phyloP scores from a whole-genome alignment of 768 basidiomycete genomes.

The Coprinopsis sp. region DNA sequence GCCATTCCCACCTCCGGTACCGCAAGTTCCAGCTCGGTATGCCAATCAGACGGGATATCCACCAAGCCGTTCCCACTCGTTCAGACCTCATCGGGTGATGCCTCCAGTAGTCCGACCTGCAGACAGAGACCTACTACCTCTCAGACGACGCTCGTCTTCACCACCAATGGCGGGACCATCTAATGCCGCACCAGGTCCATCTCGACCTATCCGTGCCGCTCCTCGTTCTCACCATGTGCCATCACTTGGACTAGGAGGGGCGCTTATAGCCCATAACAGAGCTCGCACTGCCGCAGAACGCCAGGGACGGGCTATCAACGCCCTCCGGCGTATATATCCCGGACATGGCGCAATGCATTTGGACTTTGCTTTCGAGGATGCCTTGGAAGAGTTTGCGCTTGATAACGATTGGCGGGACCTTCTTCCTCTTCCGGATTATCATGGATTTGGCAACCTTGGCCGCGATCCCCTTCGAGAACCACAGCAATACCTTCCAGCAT shows the following conservation, averaged over 20 bases:
- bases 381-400: not conserved
- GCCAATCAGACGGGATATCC: constrained; percentile 29
- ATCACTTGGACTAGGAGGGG: constrained; percentile 62
- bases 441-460: not conserved
- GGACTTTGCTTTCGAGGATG: constrained; percentile 2
- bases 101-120: constrained; percentile 31
- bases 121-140: not conserved
- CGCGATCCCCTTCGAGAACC: constrained; percentile 14
- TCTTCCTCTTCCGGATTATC: not conserved
- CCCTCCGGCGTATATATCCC: constrained; percentile 6
- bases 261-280: constrained; percentile 42
- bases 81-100: constrained; percentile 37
- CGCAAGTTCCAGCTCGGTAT: constrained; percentile 38
- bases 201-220: constrained; percentile 26
- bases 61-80: constrained; percentile 27
- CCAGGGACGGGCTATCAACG: constrained; percentile 7
- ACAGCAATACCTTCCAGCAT: constrained; percentile 50
- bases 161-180: constrained; percentile 22
- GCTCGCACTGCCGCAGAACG: constrained; percentile 18
- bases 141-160: not conserved
- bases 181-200: constrained; percentile 11
- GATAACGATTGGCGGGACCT: not conserved
- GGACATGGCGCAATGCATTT: not conserved
- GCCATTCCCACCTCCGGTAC: constrained; percentile 49
- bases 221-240: constrained; percentile 54